These are phyloP conservation scores for Rhodotorula toruloides DNA, from an alignment of 768 basidiomycete species.

Conservation along the genomic window DNA sequence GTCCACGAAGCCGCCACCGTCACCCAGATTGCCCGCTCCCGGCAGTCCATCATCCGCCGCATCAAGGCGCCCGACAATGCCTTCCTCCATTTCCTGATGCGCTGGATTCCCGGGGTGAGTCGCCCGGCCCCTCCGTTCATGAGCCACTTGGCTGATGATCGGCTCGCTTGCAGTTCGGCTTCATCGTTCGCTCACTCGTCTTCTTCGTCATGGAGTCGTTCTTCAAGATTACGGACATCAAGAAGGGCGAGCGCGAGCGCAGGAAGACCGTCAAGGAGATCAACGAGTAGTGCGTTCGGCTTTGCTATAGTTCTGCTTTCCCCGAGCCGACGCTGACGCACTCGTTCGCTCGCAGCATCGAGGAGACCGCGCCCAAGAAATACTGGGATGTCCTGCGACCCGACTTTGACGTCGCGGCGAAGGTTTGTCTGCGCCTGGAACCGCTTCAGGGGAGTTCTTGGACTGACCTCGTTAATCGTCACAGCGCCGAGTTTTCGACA, in stretches of 20 bases:
- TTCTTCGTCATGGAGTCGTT: slow-evolving; percentile 16
- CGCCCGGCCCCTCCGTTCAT: not conserved
- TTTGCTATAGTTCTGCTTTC: too few species aligned
- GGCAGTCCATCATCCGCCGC: slow-evolving; percentile 36
- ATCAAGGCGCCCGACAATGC: slow-evolving; percentile 6
- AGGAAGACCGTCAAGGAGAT: slow-evolving; percentile 5
- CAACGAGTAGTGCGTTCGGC: slow-evolving; percentile 18
- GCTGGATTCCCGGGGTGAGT: slow-evolving; percentile 26
- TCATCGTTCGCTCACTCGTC: slow-evolving; percentile 15
- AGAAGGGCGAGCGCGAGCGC: slow-evolving; percentile 22
- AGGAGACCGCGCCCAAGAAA: slow-evolving; percentile 34
- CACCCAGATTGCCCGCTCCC: slow-evolving; percentile 38
- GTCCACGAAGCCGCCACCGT: slow-evolving; percentile 20
- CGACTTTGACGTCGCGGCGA: slow-evolving; percentile 40
- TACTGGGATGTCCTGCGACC: slow-evolving; percentile 40
- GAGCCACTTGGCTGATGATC: too few species aligned
- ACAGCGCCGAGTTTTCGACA: slow-evolving; percentile 42
- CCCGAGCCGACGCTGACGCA: too few species aligned
- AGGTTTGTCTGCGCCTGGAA: slow-evolving; percentile 8
- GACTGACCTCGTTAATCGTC: not conserved
- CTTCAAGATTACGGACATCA: slow-evolving; percentile 20
- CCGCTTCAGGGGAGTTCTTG: not conserved
- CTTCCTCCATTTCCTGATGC: slow-evolving; percentile 10
- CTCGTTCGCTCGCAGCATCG: slow-evolving; percentile 25
- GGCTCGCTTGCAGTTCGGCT: slow-evolving; percentile 34